Percentiles rank a stretch among this genome's conserved stretches.
These are phyloP conservation scores for Penicillium cataractarum DNA, from an alignment of 495 filamentous ascomycete genomes.

Conservation along the genomic window DNA sequence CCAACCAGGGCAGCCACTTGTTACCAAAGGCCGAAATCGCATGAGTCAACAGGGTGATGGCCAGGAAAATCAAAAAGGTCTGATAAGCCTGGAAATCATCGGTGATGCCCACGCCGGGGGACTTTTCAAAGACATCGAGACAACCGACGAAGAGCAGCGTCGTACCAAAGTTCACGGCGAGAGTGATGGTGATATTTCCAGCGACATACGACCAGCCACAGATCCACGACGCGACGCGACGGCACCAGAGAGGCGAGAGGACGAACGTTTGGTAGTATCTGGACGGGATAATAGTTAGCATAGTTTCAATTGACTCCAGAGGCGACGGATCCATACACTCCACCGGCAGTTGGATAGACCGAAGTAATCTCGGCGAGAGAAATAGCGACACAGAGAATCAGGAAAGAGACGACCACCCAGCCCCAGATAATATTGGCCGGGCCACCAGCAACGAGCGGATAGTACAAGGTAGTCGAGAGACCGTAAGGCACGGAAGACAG, in stretches of 20 bases:
- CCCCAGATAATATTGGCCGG: constrained; percentile 67
- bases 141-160: constrained; percentile 29
- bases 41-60: constrained; percentile 52
- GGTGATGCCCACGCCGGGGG: constrained; percentile 37
- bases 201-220: constrained; percentile 72
- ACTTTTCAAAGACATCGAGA: constrained; percentile 40
- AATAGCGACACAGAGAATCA: constrained; percentile 66
- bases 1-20: constrained; percentile 41
- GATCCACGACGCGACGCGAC: constrained; percentile 62
- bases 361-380: constrained; percentile 72
- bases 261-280: constrained; percentile 68
- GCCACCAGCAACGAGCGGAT: constrained; percentile 62
- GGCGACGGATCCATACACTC: constrained; percentile 44
- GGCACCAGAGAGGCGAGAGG: constrained; percentile 52
- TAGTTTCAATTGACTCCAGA: too few relatives aligned
- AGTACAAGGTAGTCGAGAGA: constrained; percentile 65
- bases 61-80: constrained; percentile 61
- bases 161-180: constrained; percentile 42
- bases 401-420: constrained; percentile 62
- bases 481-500: constrained; percentile 62
- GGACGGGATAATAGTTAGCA: too few relatives aligned
- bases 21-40: constrained; percentile 32
- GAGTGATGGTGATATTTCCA: constrained; percentile 61
- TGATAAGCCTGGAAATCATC: constrained; percentile 39
- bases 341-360: constrained; percentile 66